Percentiles rank a stretch among this genome's conserved stretches.
Conservation (phyloP, 2,329 filamentous ascomycete genomes). For the Neoarthrinium moseri region DNA sequence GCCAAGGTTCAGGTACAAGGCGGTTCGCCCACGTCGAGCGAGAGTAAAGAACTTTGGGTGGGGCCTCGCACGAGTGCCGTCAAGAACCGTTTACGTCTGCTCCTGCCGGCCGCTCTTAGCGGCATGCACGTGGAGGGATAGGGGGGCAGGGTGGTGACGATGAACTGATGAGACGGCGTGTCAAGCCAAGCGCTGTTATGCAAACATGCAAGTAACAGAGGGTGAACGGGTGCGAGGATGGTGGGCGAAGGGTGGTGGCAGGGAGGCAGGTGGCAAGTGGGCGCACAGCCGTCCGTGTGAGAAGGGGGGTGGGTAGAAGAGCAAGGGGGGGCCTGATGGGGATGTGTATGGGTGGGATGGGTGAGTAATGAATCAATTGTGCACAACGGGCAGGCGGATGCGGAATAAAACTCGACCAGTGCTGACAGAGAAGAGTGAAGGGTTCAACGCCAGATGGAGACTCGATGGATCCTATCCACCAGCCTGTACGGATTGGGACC, state of each 20-base stretch:
- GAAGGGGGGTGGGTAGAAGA: background rate
- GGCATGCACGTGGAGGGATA: background rate
- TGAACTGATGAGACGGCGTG: background rate
- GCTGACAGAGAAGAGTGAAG: background rate
- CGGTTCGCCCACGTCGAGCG: background rate
- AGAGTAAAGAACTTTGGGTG: background rate
- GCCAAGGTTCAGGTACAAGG: constrained; percentile 12
- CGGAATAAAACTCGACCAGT: background rate
- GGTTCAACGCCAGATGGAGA: background rate
- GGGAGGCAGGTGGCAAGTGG: constrained; percentile 12
- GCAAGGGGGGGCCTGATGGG: background rate
- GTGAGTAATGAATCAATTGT: no score
- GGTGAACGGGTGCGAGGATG: background rate
- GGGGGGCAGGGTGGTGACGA: background rate
- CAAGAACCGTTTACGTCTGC: constrained; percentile 14
- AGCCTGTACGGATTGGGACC: background rate
- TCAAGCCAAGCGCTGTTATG: background rate
- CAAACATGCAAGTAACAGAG: background rate
- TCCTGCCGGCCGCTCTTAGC: constrained; percentile 4
- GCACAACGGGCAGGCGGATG: background rate
- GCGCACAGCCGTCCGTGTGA: background rate
- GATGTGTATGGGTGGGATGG: background rate
- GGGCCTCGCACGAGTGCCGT: constrained; percentile 10
- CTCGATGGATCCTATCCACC: constrained; percentile 3
- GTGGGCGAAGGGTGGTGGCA: background rate